These are phyloP conservation scores for Spergularia bocconei DNA, from an alignment of 148 eudicot species.

Conservation along the genomic window DNA sequence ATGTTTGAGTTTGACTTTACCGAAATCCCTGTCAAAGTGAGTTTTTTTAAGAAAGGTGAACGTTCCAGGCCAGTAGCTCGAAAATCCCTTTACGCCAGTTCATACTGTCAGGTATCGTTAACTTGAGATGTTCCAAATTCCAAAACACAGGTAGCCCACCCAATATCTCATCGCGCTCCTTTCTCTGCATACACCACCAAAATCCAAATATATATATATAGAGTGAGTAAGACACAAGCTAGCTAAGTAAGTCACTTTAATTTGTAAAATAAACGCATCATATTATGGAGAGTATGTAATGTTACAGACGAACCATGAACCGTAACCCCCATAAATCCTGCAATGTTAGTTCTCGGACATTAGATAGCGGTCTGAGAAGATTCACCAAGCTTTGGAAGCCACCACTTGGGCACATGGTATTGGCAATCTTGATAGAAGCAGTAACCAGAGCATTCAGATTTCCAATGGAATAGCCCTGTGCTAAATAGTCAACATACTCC, in stretches of 20 bases:
- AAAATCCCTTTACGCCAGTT: not conserved
- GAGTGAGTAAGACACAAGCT: no score
- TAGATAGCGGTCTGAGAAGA: constrained; percentile 8
- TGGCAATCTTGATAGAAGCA: no score
- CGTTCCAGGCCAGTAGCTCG: not conserved
- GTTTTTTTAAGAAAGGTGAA: not conserved
- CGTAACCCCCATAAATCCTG: no score
- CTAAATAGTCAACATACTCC: not conserved
- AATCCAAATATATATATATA: no score
- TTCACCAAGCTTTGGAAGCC: not conserved
- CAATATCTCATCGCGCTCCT: not conserved
- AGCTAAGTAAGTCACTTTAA: not conserved
- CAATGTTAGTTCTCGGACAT: constrained; percentile 12
- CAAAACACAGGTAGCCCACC: constrained; percentile 5
- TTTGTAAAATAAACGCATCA: not conserved
- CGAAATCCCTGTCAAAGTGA: no score
- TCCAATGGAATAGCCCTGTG: not conserved
- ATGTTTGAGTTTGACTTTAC: no score
- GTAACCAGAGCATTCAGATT: no score
- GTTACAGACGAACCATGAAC: not conserved
- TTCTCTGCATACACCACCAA: no score
- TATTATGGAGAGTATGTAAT: not conserved
- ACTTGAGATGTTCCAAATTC: not conserved
- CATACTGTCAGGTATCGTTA: not conserved
- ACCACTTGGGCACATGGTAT: accelerated